Percentiles rank a stretch among this genome's conserved stretches.
Evolutionary conservation across 2,329 filamentous ascomycete genomes (phyloP).

Genomic region (Ceratocystiopsis brevicomis): DNA sequence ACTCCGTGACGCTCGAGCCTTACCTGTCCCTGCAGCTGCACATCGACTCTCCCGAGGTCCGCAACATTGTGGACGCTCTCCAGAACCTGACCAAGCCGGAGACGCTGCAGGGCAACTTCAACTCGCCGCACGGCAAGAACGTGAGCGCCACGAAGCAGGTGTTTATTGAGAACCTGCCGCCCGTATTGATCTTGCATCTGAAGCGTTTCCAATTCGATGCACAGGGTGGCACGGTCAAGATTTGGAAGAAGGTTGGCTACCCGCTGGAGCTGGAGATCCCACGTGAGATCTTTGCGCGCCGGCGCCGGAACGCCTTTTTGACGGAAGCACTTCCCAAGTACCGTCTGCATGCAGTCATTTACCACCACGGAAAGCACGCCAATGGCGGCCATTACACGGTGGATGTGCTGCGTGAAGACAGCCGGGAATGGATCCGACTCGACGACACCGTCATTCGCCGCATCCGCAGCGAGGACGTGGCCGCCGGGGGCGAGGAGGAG

Average conservation of each 20-base stretch:
- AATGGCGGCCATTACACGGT: conserved; percentile 94
- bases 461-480: conserved; percentile 73
- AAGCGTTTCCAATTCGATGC: conserved; percentile 96
- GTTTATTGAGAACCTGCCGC: conserved; percentile 78
- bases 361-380: conserved; percentile 94
- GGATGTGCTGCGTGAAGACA: conserved; percentile 87
- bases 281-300: conserved; percentile 65
- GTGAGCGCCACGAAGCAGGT: conserved; percentile 79
- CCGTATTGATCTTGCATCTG: conserved; percentile 81
- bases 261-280: conserved; percentile 89
- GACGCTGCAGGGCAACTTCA: conserved; percentile 68
- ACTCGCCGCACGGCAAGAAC: conserved; percentile 56
- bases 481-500: conserved; percentile 68
- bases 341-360: conserved; percentile 73
- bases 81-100: conserved; percentile 71
- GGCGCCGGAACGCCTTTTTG: conserved; percentile 46
- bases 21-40: conserved; percentile 91
- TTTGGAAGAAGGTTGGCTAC: conserved; percentile 96
- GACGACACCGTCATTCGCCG: conserved; percentile 84
- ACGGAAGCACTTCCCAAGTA: conserved; percentile 62
- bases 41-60: conserved; percentile 70
- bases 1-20: conserved; percentile 79
- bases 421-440: conserved; percentile 86
- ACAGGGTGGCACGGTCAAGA: conserved; percentile 77
- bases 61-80: conserved; percentile 82